Percentiles rank a stretch among this genome's conserved stretches.
Evolutionary conservation across 2,329 filamentous ascomycete genomes (phyloP).

Genomic region (Claviceps sp.): DNA sequence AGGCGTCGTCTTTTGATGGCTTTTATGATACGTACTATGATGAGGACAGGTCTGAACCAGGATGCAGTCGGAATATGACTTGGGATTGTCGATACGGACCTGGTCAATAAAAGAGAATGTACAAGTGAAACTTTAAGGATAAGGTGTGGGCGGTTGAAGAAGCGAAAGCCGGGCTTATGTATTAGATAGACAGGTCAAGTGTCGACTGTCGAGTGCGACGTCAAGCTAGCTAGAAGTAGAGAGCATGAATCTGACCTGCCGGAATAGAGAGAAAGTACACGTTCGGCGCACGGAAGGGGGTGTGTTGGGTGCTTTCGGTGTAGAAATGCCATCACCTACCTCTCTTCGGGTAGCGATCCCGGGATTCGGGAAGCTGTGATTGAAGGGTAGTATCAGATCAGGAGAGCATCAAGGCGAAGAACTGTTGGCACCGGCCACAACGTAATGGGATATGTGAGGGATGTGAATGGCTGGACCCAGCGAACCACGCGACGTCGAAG

Average conservation of each 20-base stretch:
- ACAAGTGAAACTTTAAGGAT: not conserved
- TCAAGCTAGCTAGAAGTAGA: not conserved
- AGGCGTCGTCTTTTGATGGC: not conserved
- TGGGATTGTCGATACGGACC: not conserved
- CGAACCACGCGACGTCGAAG: slow-evolving; percentile 4
- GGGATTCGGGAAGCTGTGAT: slow-evolving; percentile 1
- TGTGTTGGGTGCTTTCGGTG: slow-evolving; percentile 1
- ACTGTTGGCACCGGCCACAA: slow-evolving; percentile 2
- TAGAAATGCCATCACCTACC: slow-evolving; percentile 4
- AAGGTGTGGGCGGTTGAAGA: not conserved
- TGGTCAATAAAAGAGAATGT: not conserved
- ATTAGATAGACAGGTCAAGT: not conserved
- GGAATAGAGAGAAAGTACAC: not conserved
- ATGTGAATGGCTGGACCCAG: slow-evolving; percentile 5
- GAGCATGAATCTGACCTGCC: not conserved
- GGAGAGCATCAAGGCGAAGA: not conserved
- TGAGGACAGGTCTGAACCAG: not conserved
- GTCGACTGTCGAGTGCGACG: not conserved
- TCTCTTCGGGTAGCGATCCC: slow-evolving; percentile 2
- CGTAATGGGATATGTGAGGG: slow-evolving; percentile 2
- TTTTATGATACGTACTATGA: not conserved
- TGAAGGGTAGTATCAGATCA: not conserved
- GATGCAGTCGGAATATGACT: no score
- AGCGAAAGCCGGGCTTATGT: not conserved
- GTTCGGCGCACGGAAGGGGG: not conserved